Percentiles rank a stretch among this genome's conserved stretches.
Evolutionary conservation across 345 rosid species (phyloP).

Genomic region (Aurinia saxatilis): DNA sequence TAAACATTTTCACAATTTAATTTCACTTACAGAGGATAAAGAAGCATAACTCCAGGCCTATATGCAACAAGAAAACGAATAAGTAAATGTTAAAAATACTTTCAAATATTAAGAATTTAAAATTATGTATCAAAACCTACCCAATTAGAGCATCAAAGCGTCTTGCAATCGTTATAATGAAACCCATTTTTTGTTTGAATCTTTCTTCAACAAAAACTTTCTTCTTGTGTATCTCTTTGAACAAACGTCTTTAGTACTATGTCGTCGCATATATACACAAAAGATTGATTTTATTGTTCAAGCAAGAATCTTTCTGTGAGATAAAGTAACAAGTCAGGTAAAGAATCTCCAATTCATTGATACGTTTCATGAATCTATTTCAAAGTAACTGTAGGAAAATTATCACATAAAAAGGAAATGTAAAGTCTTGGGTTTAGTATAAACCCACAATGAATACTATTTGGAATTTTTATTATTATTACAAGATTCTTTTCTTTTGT

Average conservation of each 20-base stretch:
- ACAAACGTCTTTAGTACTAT: slow-evolving; percentile 31
- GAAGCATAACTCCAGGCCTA: slow-evolving; percentile 92
- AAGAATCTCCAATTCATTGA: slow-evolving; percentile 23
- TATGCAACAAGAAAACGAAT: not conserved
- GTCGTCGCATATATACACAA: slow-evolving; percentile 21
- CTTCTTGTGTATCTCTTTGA: slow-evolving; percentile 15
- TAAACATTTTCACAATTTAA: not conserved
- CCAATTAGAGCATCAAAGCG: slow-evolving; percentile 62
- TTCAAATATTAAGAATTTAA: not conserved
- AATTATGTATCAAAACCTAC: slow-evolving; percentile 17
- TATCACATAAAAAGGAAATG: slow-evolving; percentile 11
- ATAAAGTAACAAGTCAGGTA: slow-evolving; percentile 14
- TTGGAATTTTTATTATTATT: not conserved
- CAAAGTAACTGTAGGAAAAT: not conserved
- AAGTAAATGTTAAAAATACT: not conserved
- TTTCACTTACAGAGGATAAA: slow-evolving; percentile 75
- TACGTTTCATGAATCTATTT: slow-evolving; percentile 14
- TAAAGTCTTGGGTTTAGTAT: slow-evolving; percentile 20
- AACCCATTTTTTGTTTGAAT: slow-evolving; percentile 44
- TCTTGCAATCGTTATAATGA: slow-evolving; percentile 42
- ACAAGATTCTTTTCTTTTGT: slow-evolving; percentile 18
- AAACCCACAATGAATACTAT: not conserved
- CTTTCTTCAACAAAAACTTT: not conserved
- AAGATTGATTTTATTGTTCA: not conserved
- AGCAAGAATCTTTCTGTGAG: slow-evolving; percentile 26